A percentile compares a stretch with the other conserved stretches of the same genome.
Conservation (phyloP, 371 early-diverging fungal species). For the Fennellomyces sp. region DNA sequence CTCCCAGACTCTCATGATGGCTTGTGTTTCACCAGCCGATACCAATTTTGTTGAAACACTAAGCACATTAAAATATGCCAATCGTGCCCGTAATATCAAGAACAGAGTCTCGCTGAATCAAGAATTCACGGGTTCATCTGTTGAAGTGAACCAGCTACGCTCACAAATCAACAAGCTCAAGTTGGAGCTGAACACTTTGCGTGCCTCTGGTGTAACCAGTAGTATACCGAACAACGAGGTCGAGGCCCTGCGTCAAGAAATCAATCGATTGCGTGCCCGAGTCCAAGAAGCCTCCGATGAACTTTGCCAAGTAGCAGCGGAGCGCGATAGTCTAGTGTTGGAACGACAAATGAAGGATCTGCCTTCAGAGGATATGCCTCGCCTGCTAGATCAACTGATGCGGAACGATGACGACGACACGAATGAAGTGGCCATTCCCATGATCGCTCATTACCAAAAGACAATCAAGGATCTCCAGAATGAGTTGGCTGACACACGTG, state of each 20-base stretch:
- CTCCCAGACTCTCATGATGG: constrained; percentile 88
- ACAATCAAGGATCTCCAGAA: constrained; percentile 52
- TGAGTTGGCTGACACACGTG: constrained; percentile 45
- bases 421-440: constrained; percentile 2
- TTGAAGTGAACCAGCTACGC: constrained; percentile 69
- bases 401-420: not conserved
- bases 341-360: constrained; percentile 49
- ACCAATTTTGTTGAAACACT: constrained; percentile 85
- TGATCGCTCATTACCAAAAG: constrained; percentile 52
- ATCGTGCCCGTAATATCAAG: constrained; percentile 84
- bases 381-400: constrained; percentile 1
- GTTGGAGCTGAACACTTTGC: constrained; percentile 56
- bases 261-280: constrained; percentile 50
- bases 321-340: constrained; percentile 58
- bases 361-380: constrained; percentile 18
- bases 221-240: constrained; percentile 19
- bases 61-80: constrained; percentile 91
- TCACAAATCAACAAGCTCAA: constrained; percentile 68
- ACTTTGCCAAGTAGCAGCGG: constrained; percentile 50
- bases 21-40: constrained; percentile 85
- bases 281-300: constrained; percentile 47
- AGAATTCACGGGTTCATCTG: constrained; percentile 48
- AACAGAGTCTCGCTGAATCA: constrained; percentile 65
- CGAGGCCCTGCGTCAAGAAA: constrained; percentile 47
- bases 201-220: constrained; percentile 38